Base-by-base conservation (phyloP, 768 basidiomycete genomes). In the Cystofilobasidium ferigula region DNA sequence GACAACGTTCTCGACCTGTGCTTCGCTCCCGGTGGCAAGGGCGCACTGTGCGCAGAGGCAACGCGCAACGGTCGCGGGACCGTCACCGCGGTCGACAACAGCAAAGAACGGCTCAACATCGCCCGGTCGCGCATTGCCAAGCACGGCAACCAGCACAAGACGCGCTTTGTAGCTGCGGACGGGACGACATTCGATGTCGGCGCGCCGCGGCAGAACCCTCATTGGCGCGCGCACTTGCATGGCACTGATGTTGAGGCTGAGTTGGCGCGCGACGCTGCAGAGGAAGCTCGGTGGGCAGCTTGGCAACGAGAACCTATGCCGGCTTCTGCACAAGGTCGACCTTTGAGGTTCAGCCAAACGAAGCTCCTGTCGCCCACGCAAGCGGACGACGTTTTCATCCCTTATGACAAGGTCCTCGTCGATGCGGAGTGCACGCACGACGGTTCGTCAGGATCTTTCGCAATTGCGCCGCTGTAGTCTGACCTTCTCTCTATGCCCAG, bases 321-420 rank as follows among this genome's bases (percentile, higher is more conserved):
- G 32, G 35, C 9, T 1, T n/a, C 6, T 1, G 57, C n/a, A 6
- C 24, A 22, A n/a, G 32, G 16, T 6, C 5, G 30, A 4, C 18
- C 13, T 14, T 30, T 30, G 51, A 30, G 8, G 51, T 28, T 20
- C 28, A 22, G 16, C 16, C n/a, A n/a, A n/a, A 32, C 53, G 12
- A 56, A 36, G 57, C 57, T 43, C 43, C n/a, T n/a, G 36, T 28
- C 51, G 34, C 20, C 36, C 18, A 30, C 30, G 48, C 24, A 40
- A 4, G 3, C 35, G 3, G 20, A 53, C 35, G 47, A 28, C 20
- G 35, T 61, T 35, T 67, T 60, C n/a, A n/a, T 67, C 0, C 65
- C 65, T 13, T 67, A 67, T 35, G 65, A 67, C 40, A 67, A 67
- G 54, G 65, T 67, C 16, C 32, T 67, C 48, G 65, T 67, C n/a